Percentiles rank a stretch among this genome's conserved stretches.
Evolutionary conservation across 768 basidiomycete species (phyloP).

Genomic region (Boletus patriciae): DNA sequence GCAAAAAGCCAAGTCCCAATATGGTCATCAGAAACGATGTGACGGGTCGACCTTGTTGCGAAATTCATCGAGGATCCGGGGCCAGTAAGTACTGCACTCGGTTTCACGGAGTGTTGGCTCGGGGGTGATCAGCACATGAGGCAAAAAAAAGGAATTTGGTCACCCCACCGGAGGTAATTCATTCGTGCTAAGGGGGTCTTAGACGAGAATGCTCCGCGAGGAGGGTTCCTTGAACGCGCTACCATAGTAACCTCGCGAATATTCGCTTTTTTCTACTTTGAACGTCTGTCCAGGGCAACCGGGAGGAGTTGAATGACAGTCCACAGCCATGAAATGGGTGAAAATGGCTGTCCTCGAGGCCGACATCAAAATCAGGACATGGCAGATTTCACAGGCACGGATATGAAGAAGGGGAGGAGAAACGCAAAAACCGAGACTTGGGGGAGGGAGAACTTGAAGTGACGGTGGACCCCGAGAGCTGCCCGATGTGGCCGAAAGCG

Average conservation of each 20-base stretch:
- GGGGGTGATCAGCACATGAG: constrained; percentile 2
- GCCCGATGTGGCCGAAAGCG: neutral
- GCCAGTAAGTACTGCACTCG: neutral
- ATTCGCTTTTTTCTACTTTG: neutral
- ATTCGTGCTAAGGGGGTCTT: neutral
- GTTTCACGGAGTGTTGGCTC: neutral
- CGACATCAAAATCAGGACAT: constrained; percentile 7
- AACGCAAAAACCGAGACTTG: neutral
- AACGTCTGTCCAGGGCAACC: neutral
- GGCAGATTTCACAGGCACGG: neutral
- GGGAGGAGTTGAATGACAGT: neutral
- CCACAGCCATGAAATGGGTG: constrained; percentile 6
- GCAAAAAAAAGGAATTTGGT: neutral
- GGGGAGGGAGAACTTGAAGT: neutral
- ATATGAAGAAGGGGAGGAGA: constrained; percentile 7
- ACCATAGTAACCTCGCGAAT: neutral
- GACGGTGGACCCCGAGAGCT: neutral
- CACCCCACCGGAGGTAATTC: neutral
- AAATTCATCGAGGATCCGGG: constrained; percentile 6
- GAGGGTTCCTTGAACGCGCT: neutral
- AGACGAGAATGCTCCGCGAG: constrained; percentile 15
- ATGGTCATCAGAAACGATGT: constrained; percentile 3
- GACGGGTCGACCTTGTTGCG: constrained; percentile 8
- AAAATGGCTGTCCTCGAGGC: constrained; percentile 5
- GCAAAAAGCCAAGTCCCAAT: constrained; percentile 14